These are phyloP conservation scores for Candida jianshihensis DNA, from an alignment of 805 yeast genomes.

Conservation along the genomic window DNA sequence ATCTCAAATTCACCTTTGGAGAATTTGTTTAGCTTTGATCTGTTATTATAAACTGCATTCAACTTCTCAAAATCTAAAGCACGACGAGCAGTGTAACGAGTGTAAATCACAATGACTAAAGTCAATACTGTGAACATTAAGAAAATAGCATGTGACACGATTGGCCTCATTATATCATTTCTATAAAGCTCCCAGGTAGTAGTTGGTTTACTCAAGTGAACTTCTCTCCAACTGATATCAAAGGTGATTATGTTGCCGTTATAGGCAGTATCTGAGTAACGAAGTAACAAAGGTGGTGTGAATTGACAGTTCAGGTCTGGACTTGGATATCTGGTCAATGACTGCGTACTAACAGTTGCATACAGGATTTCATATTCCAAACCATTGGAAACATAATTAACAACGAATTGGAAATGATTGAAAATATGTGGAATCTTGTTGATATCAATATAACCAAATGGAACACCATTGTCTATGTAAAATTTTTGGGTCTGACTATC, in stretches of 20 bases:
- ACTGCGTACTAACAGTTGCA: slow-evolving; percentile 20
- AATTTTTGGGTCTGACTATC: slow-evolving; percentile 22
- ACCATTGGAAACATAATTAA: slow-evolving; percentile 19
- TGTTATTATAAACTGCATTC: slow-evolving; percentile 8
- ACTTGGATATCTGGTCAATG: slow-evolving; percentile 19
- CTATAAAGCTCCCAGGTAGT: slow-evolving; percentile 17
- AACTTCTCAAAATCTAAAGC: slow-evolving; percentile 15
- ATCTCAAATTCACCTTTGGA: neutral
- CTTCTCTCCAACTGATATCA: slow-evolving; percentile 22
- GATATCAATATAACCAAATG: slow-evolving; percentile 23
- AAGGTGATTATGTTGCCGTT: slow-evolving; percentile 24
- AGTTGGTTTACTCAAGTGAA: slow-evolving; percentile 9
- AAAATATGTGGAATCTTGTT: slow-evolving; percentile 23
- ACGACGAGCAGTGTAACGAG: slow-evolving; percentile 8
- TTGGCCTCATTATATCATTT: slow-evolving; percentile 21
- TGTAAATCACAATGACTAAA: slow-evolving; percentile 11
- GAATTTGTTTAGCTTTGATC: slow-evolving; percentile 1
- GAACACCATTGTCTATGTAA: slow-evolving; percentile 23
- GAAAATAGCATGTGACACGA: slow-evolving; percentile 14
- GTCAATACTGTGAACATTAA: slow-evolving; percentile 14
- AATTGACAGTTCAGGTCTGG: slow-evolving; percentile 18
- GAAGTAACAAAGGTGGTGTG: slow-evolving; percentile 19
- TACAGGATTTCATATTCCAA: slow-evolving; percentile 20
- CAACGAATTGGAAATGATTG: slow-evolving; percentile 25
- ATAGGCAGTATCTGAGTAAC: slow-evolving; percentile 17